A percentile compares a stretch with the other conserved stretches of the same genome.
Evolutionary conservation across 225 moss, liverwort and hornwort genomes (phyloP).

Genomic region (Rhytidiadelphus loreus): DNA sequence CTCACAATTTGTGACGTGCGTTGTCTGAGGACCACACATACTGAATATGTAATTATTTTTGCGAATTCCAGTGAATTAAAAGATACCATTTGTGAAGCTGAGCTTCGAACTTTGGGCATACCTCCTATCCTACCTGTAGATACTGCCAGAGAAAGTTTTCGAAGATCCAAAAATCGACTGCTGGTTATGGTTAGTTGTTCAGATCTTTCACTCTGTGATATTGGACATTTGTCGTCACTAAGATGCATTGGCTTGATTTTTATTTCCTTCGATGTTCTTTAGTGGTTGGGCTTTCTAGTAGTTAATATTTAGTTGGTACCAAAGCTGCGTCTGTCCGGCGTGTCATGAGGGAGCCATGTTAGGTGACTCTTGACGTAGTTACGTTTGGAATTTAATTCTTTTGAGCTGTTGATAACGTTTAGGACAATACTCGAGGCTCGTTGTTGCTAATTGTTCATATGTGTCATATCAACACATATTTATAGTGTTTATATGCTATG

Average conservation of each 20-base stretch:
- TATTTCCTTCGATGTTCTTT: neutral
- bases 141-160: slow-evolving; percentile 42
- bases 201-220: neutral
- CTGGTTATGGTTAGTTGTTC: slow-evolving; percentile 48
- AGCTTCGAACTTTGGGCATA: slow-evolving; percentile 71
- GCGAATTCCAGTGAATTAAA: slow-evolving; percentile 64
- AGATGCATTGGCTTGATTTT: neutral
- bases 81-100: slow-evolving; percentile 92
- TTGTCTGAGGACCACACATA: neutral
- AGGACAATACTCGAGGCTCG: neutral
- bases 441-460: neutral
- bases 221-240: neutral
- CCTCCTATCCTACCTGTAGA: slow-evolving; percentile 61
- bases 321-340: neutral
- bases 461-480: neutral
- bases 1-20: neutral
- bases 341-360: neutral
- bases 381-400: neutral
- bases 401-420: neutral
- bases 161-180: slow-evolving; percentile 53
- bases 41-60: slow-evolving; percentile 5
- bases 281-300: neutral
- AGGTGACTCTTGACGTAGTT: neutral
- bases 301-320: neutral
- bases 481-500: neutral